Evolutionary conservation across 2,329 filamentous ascomycete species (phyloP).

Genomic region (Tothia fuscella): DNA sequence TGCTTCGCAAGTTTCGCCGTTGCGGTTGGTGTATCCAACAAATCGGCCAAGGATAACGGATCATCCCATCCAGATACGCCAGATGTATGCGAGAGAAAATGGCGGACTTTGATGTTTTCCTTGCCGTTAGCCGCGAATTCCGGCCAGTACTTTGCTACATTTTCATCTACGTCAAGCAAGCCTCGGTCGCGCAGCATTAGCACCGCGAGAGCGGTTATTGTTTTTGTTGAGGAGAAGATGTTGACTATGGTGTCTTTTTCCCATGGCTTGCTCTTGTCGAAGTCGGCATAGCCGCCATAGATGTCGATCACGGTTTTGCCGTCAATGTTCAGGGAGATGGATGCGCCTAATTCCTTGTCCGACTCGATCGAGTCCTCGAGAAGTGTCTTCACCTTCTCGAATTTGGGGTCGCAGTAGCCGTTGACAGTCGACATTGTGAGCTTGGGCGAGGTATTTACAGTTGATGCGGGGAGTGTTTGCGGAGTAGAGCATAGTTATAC

Average conservation of each 20-base stretch:
- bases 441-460: no score
- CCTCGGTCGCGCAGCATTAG: constrained; percentile 11
- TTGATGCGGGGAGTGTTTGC: no score
- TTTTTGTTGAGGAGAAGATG: constrained; percentile 2
- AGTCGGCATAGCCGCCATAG: neutral
- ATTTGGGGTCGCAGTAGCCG: neutral
- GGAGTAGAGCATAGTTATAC: no score
- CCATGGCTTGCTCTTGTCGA: neutral
- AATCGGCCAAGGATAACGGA: neutral
- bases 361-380: neutral
- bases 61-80: constrained; percentile 21
- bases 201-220: constrained; percentile 3
- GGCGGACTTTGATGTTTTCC: constrained; percentile 27
- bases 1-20: constrained; percentile 29
- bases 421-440: neutral
- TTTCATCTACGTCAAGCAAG: constrained; percentile 24
- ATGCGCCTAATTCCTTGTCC: neutral
- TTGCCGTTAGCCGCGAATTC: constrained; percentile 34
- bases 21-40: constrained; percentile 17
- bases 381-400: neutral
- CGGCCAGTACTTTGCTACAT: constrained; percentile 34
- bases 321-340: neutral
- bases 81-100: constrained; percentile 31
- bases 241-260: neutral
- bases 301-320: neutral